Evolutionary conservation across 148 eudicot genomes (phyloP), one percentile per base, ranked within the genome.

Genomic region (Spergularia bocconei): DNA sequence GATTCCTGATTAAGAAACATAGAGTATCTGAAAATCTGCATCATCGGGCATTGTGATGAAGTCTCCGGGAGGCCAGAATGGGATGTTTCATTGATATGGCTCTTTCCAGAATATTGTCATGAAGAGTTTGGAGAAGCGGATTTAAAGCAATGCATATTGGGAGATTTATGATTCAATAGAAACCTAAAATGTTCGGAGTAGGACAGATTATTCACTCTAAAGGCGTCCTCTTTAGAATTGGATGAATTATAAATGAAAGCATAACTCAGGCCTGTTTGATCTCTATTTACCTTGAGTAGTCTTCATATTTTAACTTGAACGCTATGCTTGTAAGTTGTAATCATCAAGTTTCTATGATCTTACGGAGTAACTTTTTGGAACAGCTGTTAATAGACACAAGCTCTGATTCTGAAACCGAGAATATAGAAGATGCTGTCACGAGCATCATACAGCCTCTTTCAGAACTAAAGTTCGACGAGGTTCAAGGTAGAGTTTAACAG

Each of bases 381-480:
- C 58, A 51, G 74, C 83, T 59, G 79, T 57, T 71, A 50, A 62
- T 67, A 70, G 88, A 78, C 17, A n/a, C 59, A 44, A 89, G 91
- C 88, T 90, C 89, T 63, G 92, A 90, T 72, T 92, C 93, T 41
- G 97, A 89, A 63, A 80, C 38, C 61, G 98, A 90, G 72, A 67
- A 79, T 72, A 29, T 66, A 20, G 87, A 80, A 59, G 83, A 84
- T 41, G 80, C 79, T 68, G 47, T 88, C 80, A 81, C 78, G 66
- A 90, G 87, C 74, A 84, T 95, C 55, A 78, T 89, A 73, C 82
- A 88, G 78, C 89, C 98, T 47, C 76, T 96, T 76, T 71, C 86
- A 61, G 87, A 83, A 50, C 76, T 96, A 73, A 87, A 83, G 71
- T 77, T 96, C 73, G 75, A 79, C 48, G 79, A 63, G 39, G 75